Conservation (phyloP, 805 yeast genomes). For the Peterozyma toletana region DNA sequence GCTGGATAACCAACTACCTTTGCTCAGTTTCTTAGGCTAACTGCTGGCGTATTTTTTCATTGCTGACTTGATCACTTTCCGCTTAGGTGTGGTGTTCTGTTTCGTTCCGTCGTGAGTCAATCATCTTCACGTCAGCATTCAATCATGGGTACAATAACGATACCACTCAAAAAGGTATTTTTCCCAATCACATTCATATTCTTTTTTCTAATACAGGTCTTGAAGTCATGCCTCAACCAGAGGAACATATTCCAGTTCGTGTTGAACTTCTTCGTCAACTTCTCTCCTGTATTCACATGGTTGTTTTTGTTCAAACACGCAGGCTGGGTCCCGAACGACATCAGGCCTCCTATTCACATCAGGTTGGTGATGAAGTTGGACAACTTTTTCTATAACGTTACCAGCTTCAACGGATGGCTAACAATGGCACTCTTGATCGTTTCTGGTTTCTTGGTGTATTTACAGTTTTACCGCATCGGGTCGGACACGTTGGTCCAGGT, state of each 20-base stretch:
- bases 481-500: not conserved
- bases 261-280: slow-evolving; percentile 39
- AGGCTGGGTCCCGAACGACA: slow-evolving; percentile 42
- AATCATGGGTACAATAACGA: too few relatives aligned
- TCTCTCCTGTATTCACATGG: slow-evolving; percentile 50
- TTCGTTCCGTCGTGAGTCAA: too few relatives aligned
- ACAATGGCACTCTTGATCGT: slow-evolving; percentile 9
- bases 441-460: slow-evolving; percentile 10
- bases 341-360: slow-evolving; percentile 48
- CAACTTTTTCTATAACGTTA: slow-evolving; percentile 26
- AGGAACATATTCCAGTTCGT: slow-evolving; percentile 30
- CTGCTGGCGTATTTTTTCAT: too few relatives aligned
- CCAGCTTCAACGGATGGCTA: slow-evolving; percentile 15
- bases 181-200: too few relatives aligned
- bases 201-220: slow-evolving; percentile 6
- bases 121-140: too few relatives aligned
- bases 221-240: slow-evolving; percentile 25
- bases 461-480: slow-evolving; percentile 11
- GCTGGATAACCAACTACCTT: too few relatives aligned
- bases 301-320: slow-evolving; percentile 52
- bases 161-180: too few relatives aligned
- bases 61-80: too few relatives aligned
- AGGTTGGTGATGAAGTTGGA: slow-evolving; percentile 37
- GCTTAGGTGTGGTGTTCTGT: too few relatives aligned
- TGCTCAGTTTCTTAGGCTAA: too few relatives aligned